Evolutionary conservation across 2,329 filamentous ascomycete species (phyloP).

Genomic region (Tolypocladium tropicale): DNA sequence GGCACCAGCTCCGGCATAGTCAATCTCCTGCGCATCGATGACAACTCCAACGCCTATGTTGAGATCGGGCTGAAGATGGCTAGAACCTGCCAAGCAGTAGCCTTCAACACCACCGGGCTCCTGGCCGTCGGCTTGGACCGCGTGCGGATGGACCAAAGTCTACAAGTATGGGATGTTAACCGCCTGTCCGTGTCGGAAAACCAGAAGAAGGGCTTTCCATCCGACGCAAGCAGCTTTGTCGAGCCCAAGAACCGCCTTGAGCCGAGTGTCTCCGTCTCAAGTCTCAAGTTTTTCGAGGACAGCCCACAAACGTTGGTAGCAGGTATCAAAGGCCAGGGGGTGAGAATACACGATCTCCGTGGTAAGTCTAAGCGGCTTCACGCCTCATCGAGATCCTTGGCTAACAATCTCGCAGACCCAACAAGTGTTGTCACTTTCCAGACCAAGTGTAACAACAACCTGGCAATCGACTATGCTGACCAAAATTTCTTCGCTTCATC

Average conservation of each 20-base stretch:
- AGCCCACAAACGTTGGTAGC: constrained; percentile 66
- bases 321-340: constrained; percentile 64
- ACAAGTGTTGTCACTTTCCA: constrained; percentile 47
- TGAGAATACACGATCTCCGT: constrained; percentile 70
- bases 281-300: constrained; percentile 71
- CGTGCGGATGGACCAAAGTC: constrained; percentile 69
- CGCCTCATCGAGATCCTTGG: neutral
- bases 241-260: constrained; percentile 51
- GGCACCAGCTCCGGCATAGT: constrained; percentile 68
- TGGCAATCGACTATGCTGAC: constrained; percentile 70
- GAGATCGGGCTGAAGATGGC: constrained; percentile 65
- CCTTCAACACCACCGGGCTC: constrained; percentile 62
- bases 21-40: constrained; percentile 62
- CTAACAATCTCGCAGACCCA: constrained; percentile 26
- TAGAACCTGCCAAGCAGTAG: constrained; percentile 70
- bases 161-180: constrained; percentile 75
- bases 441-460: constrained; percentile 58
- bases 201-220: constrained; percentile 37
- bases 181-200: constrained; percentile 42
- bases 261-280: constrained; percentile 65
- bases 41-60: constrained; percentile 53
- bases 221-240: constrained; percentile 36
- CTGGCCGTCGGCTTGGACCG: constrained; percentile 72
- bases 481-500: constrained; percentile 80
- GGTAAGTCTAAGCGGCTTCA: constrained; percentile 32